Conservation (phyloP, 148 eudicot genomes). For the Rhododendron griersonianum region DNA sequence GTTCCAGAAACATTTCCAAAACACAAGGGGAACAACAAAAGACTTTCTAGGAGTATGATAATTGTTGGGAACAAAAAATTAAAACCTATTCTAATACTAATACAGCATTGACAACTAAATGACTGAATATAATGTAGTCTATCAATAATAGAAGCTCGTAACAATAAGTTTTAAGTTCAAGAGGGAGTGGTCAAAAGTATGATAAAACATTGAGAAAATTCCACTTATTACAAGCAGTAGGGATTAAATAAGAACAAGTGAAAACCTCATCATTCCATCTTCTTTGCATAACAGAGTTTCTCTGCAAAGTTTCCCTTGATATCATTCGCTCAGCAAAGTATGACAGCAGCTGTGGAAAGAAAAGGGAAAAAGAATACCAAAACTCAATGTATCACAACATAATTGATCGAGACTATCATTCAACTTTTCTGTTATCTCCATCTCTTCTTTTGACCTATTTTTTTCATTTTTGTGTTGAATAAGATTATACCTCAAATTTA, state of each 20-base stretch:
- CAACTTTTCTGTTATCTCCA: neutral
- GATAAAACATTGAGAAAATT: neutral
- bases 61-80: neutral
- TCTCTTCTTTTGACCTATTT: neutral
- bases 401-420: neutral
- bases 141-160: neutral
- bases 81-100: neutral
- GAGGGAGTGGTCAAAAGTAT: neutral
- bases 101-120: neutral
- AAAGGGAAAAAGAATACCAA: neutral
- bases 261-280: slow-evolving; percentile 43
- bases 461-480: neutral
- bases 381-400: neutral
- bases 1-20: neutral
- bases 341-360: slow-evolving; percentile 47
- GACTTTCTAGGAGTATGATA: neutral
- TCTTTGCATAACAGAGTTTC: slow-evolving; percentile 74
- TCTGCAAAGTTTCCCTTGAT: slow-evolving; percentile 56
- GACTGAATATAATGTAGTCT: neutral
- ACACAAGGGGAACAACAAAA: neutral
- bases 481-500: neutral
- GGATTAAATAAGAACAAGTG: neutral
- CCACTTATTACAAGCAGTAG: neutral
- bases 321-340: slow-evolving; percentile 88
- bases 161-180: neutral